Percentiles rank a stretch among this genome's conserved stretches.
phyloP scores from a whole-genome alignment of 805 yeast species.

The Teunomyces aglyptinius region DNA sequence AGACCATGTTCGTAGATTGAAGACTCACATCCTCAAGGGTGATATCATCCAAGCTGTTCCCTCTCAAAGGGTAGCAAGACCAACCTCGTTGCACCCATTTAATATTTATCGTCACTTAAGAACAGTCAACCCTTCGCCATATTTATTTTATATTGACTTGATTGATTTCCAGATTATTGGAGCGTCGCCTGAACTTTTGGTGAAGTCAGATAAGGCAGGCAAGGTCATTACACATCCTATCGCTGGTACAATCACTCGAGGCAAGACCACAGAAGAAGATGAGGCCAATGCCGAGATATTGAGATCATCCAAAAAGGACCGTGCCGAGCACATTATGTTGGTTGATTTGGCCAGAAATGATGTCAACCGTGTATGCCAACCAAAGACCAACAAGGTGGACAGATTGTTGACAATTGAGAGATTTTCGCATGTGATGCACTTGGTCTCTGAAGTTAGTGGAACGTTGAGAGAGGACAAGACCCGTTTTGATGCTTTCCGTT shows the following conservation, averaged over 20 bases:
- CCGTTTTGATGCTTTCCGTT: conserved; percentile 94
- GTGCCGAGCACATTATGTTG: conserved; percentile 98
- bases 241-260: conserved; percentile 94
- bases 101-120: conserved; percentile 92
- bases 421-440: conserved; percentile 95
- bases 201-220: conserved; percentile 69
- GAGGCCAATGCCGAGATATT: conserved; percentile 75
- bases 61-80: conserved; percentile 93
- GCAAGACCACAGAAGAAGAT: conserved; percentile 88
- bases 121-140: conserved; percentile 97
- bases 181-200: conserved; percentile 94
- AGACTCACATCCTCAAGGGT: conserved; percentile 81
- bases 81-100: conserved; percentile 93
- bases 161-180: conserved; percentile 93
- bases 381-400: conserved; percentile 80
- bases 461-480: conserved; percentile 78
- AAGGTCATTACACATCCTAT: conserved; percentile 93
- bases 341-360: conserved; percentile 98
- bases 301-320: conserved; percentile 77
- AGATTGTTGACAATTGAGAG: conserved; percentile 85
- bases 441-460: conserved; percentile 94
- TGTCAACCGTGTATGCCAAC: conserved; percentile 91
- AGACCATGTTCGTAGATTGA: conserved; percentile 68
- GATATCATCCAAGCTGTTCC: conserved; percentile 98
- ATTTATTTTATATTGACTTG: conserved; percentile 89